Evolutionary conservation across 164 flowering plant species (phyloP).

Genomic region (Annona squamosa): DNA sequence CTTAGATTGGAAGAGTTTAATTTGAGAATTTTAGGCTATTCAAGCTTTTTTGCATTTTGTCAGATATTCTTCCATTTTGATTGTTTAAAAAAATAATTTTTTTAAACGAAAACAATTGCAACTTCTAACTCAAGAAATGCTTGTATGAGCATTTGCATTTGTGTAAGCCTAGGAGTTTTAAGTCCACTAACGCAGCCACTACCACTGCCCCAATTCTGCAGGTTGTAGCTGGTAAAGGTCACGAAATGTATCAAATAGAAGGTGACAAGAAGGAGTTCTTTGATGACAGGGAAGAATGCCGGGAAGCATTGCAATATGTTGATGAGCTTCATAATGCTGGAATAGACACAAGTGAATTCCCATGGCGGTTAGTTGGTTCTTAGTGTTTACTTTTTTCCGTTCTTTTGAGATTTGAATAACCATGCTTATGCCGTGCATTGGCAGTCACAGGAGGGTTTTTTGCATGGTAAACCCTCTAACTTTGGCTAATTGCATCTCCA

Average conservation of each 20-base stretch:
- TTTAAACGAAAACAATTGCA: no score
- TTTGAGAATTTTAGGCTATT: no score
- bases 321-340: slow-evolving; percentile 97
- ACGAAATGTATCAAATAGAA: slow-evolving; percentile 73
- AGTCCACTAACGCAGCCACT: not conserved
- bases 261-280: slow-evolving; percentile 81
- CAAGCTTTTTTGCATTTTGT: no score
- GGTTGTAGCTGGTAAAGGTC: slow-evolving; percentile 98
- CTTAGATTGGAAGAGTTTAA: no score
- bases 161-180: not conserved
- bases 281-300: slow-evolving; percentile 96
- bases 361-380: slow-evolving; percentile 67
- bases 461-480: no score
- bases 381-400: not conserved
- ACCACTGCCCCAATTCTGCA: slow-evolving; percentile 22
- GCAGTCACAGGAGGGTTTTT: not conserved
- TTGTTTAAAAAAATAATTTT: no score
- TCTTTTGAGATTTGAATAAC: not conserved
- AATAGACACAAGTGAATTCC: slow-evolving; percentile 94
- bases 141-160: not conserved
- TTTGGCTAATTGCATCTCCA: no score
- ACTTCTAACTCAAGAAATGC: not conserved
- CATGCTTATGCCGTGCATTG: not conserved
- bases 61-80: no score
- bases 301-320: slow-evolving; percentile 94